Evolutionary conservation across 371 early-diverging fungal species (phyloP).

Genomic region (Thermomucor indicae-seudaticae): DNA sequence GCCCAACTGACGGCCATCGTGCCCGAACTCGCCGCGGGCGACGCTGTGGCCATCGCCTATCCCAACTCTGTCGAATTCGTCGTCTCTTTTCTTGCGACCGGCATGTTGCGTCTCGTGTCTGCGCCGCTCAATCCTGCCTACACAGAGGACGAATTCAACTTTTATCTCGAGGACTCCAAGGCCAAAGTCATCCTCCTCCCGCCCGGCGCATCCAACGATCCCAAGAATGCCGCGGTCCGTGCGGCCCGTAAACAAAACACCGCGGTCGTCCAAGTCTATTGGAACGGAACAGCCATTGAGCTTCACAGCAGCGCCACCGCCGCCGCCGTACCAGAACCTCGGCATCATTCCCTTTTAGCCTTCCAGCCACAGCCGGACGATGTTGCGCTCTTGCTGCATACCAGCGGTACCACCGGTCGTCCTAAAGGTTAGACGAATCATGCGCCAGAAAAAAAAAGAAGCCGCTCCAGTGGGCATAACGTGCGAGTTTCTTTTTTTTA

Average conservation of each 20-base stretch:
- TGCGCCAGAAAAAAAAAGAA: not conserved
- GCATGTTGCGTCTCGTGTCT: slow-evolving; percentile 59
- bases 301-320: slow-evolving; percentile 10
- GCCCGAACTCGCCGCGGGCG: slow-evolving; percentile 48
- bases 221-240: slow-evolving; percentile 49
- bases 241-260: slow-evolving; percentile 60
- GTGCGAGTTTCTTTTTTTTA: not conserved
- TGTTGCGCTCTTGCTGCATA: slow-evolving; percentile 74
- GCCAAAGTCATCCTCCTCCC: slow-evolving; percentile 65
- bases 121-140: slow-evolving; percentile 80
- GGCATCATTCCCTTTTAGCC: not conserved
- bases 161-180: slow-evolving; percentile 74
- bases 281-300: slow-evolving; percentile 38
- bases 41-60: slow-evolving; percentile 64
- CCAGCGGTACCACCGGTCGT: slow-evolving; percentile 80
- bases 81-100: slow-evolving; percentile 66
- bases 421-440: slow-evolving; percentile 61
- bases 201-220: slow-evolving; percentile 37
- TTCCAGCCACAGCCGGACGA: slow-evolving; percentile 49
- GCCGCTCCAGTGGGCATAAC: too few species aligned
- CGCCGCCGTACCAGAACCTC: not conserved
- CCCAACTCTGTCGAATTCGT: slow-evolving; percentile 71
- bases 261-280: slow-evolving; percentile 51
- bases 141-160: slow-evolving; percentile 71
- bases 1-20: slow-evolving; percentile 23